phyloP scores from a whole-genome alignment of 2,329 filamentous ascomycete species.

The Helicocarpus griseus region DNA sequence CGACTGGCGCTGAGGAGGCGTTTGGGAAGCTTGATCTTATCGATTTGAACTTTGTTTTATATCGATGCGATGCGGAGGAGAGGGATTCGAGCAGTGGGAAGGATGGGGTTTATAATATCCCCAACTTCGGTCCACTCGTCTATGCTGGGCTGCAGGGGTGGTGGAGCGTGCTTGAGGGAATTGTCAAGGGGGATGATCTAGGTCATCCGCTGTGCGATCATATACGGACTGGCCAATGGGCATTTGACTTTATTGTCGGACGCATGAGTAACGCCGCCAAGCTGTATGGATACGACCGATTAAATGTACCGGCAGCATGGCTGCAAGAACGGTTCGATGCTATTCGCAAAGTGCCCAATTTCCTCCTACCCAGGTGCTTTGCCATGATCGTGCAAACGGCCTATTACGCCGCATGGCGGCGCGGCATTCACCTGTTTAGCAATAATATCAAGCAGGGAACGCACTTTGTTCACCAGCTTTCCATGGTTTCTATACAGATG shows the following conservation, averaged over 20 bases:
- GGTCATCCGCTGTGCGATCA: constrained; percentile 92
- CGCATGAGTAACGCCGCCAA: constrained; percentile 65
- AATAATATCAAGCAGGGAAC: constrained; percentile 70
- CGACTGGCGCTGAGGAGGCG: constrained; percentile 66
- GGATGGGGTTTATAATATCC: constrained; percentile 84
- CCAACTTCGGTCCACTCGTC: constrained; percentile 71
- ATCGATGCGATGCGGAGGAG: constrained; percentile 85
- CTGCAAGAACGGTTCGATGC: constrained; percentile 76
- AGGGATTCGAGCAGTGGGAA: constrained; percentile 65
- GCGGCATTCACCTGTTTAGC: constrained; percentile 68
- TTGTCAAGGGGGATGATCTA: constrained; percentile 81
- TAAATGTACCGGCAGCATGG: constrained; percentile 65
- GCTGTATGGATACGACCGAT: constrained; percentile 49
- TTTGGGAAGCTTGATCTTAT: constrained; percentile 66
- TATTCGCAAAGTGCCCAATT: constrained; percentile 74
- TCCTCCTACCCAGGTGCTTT: constrained; percentile 87
- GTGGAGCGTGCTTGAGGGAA: constrained; percentile 83
- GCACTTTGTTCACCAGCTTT: constrained; percentile 77
- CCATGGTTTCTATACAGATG: constrained; percentile 86
- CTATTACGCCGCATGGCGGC: constrained; percentile 73
- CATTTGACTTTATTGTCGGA: constrained; percentile 74
- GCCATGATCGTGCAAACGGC: constrained; percentile 78
- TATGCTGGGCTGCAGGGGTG: constrained; percentile 97
- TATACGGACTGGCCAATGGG: constrained; percentile 83
- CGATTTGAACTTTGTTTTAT: constrained; percentile 86